phyloP scores from a whole-genome alignment of 306 rosid genomes.

The Inga oerstediana region DNA sequence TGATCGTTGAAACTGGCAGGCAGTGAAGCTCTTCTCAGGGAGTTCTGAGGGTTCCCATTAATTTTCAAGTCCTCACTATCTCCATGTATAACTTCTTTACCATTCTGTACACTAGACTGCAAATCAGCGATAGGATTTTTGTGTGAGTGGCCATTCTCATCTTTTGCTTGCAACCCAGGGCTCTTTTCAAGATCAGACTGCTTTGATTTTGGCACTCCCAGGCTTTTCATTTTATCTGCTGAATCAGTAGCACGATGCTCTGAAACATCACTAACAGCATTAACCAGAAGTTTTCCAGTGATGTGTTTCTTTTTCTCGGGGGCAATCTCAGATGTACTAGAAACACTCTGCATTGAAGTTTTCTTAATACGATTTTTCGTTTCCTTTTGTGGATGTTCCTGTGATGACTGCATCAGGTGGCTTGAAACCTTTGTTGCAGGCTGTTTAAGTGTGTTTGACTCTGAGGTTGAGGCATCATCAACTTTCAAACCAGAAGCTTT shows the following conservation, averaged over 20 bases:
- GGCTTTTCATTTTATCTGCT: conserved; percentile 42
- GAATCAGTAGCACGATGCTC: conserved; percentile 34
- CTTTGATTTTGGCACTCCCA: conserved; percentile 26
- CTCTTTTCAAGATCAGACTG: conserved; percentile 32
- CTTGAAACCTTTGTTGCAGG: conserved; percentile 39
- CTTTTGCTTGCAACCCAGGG: conserved; percentile 32
- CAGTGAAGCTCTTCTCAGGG: conserved; percentile 52
- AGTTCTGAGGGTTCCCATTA: conserved; percentile 33
- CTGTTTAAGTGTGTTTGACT: conserved; percentile 41
- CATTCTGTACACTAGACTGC: conserved; percentile 31
- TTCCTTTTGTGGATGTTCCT: conserved; percentile 47
- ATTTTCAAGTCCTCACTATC: conserved; percentile 38
- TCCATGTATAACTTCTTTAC: conserved; percentile 32
- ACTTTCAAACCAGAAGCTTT: conserved; percentile 41
- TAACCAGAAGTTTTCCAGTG: conserved; percentile 34
- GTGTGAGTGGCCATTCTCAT: conserved; percentile 25
- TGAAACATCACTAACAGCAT: conserved; percentile 33
- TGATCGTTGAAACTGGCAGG: conserved; percentile 50
- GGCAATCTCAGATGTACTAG: conserved; percentile 41
- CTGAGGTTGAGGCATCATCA: conserved; percentile 33
- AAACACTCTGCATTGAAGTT: conserved; percentile 34
- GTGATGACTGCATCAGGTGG: conserved; percentile 34
- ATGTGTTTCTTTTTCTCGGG: conserved; percentile 42
- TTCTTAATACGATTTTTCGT: conserved; percentile 41
- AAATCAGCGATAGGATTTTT: conserved; percentile 20